Base-by-base conservation (phyloP, 164 flowering plant species). In the Cinnamomum chago region DNA sequence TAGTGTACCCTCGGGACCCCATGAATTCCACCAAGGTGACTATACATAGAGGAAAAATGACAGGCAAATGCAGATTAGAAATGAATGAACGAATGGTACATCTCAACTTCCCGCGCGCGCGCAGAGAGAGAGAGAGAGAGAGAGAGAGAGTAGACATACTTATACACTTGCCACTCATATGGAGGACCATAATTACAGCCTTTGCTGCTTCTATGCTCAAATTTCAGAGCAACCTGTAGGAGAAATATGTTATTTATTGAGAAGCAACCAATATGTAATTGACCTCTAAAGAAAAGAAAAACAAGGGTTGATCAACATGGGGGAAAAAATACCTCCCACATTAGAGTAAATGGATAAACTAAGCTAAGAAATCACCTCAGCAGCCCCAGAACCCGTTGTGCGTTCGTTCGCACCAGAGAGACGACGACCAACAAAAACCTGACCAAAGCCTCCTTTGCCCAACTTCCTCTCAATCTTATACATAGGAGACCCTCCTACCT, bases 401-500 rank as follows among this genome's bases (percentile, higher is more conserved):
- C 92, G 88, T 5, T 86, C 95, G 87, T 71, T 90, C 23, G 92
- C 93, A 72, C 93, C 90, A 25, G 81, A 51, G 65, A 86, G 87
- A 72, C 97, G 99, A 12, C 93, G 98, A 72, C 99, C 99, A 77
- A 93, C 93, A 84, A 90, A 95, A 65, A 95, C 99, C 81, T 95
- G 99, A 67, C 99, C 99, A 77, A 93, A 95, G 66, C 99, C 99
- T 64, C 99, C 99, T 82, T 93, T 93, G 17, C 99, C 99, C 60
- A 95, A 76, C 85, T 92, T 95, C 83, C 89, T 90, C 77, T 90
- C 99, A 70, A 95, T 77, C 78, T 89, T 91, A 73, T 90, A 95
- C 0, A 82, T 14, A 22, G 98, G 97, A 25, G 99, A 95, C 15
- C 94, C 92, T 72, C 97, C 98, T 22, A 95, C 96, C 79, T 88